Evolutionary conservation across 139 green algal genomes (phyloP), one percentile per base, ranked within the genome.

Genomic region (Spirogloea muscicola): DNA sequence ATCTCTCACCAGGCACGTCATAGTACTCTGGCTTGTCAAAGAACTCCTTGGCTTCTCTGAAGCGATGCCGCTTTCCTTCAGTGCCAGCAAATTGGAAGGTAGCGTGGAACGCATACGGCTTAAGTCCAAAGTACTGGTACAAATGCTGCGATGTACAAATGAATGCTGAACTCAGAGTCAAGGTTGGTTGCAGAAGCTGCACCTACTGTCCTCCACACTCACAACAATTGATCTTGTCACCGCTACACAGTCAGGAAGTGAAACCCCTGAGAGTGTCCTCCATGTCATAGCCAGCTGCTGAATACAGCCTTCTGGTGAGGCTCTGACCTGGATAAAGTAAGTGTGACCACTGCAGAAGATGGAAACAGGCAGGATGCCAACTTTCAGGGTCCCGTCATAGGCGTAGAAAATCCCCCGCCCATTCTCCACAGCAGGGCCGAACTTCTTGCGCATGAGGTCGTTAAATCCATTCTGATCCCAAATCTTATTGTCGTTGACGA

Each of bases 81-180:
- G 90, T 96, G 76, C 94, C 94, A 9, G 81, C 89, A 79, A 91
- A 98, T 82, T 98, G 89, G 80, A 97, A 98, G 3, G 93, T 98
- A 43, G 89, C 87, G 80, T 98, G 94, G 39, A 96, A 86, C 2
- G 91, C 91, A 74, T 93, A 97, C 0, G 91, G 88, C 62, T 91
- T 43, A 25, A 96, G 64, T 0, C 77, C 72, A 31, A 92, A 71
- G 1, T n/a, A 81, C 62, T 94, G 55, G 25, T 81, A 80, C 81
- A 97, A 79, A 27, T 55, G 33, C 74, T 81, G 70, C n/a, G 18
- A 16, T 40, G 27, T n/a, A n/a, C n/a, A n/a, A n/a, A n/a, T n/a
- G n/a, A n/a, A n/a, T n/a, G n/a, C n/a, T n/a, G n/a, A n/a, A n/a
- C n/a, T n/a, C n/a, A n/a, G n/a, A n/a, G n/a, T n/a, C n/a, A n/a